A percentile compares a stretch with the other conserved stretches of the same genome.
Conservation (phyloP, 2,329 filamentous ascomycete species). For the Daldinia sp. region DNA sequence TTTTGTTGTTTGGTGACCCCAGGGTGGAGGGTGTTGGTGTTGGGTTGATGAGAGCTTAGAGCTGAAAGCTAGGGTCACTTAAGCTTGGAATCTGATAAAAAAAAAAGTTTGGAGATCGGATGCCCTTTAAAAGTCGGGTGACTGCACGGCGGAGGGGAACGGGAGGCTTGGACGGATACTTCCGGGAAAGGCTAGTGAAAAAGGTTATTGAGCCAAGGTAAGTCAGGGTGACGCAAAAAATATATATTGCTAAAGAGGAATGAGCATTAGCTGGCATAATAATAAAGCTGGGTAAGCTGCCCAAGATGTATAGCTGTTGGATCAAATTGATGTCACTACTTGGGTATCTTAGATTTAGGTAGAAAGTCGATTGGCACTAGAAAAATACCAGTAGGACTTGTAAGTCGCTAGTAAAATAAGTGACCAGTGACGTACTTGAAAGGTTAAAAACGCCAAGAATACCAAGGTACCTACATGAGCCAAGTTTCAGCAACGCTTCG, state of each 20-base stretch:
- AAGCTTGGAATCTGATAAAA: conserved; percentile 12
- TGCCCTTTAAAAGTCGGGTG: conserved; percentile 29
- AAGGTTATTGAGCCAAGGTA: conserved; percentile 25
- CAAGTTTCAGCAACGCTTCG: background rate
- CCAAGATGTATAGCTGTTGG: conserved; percentile 28
- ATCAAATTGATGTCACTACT: conserved; percentile 37
- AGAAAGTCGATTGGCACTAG: conserved; percentile 20
- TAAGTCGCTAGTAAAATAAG: conserved; percentile 22
- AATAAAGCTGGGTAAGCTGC: conserved; percentile 24
- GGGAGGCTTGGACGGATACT: conserved; percentile 24
- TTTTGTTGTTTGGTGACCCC: background rate
- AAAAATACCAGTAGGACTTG: conserved; percentile 17
- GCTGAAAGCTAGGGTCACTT: conserved; percentile 10
- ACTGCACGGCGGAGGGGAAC: conserved; percentile 26
- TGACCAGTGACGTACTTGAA: conserved; percentile 33
- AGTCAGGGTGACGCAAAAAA: conserved; percentile 32
- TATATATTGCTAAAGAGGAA: conserved; percentile 13
- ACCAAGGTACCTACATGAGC: background rate
- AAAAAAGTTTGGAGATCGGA: conserved; percentile 36
- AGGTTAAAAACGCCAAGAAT: conserved; percentile 28
- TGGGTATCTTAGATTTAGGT: conserved; percentile 18
- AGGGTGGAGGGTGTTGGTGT: background rate
- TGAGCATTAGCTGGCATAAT: conserved; percentile 18
- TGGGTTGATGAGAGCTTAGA: too few species aligned
- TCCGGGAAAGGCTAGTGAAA: conserved; percentile 31